phyloP scores from a whole-genome alignment of 2,329 filamentous ascomycete genomes.

The Mollisiaceae sp. region DNA sequence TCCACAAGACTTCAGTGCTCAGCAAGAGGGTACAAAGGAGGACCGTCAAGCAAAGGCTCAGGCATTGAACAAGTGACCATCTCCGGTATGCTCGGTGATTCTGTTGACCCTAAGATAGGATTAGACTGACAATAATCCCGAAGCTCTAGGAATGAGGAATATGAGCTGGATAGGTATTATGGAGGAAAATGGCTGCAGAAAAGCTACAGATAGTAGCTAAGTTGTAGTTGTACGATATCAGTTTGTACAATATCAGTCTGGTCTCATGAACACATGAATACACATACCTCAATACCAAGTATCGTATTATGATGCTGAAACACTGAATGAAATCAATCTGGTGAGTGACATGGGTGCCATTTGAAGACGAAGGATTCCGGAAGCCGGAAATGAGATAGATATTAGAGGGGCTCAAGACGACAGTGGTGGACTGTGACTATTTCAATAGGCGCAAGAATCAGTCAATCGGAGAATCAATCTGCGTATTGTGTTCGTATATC shows the following conservation, averaged over 20 bases:
- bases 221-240: slow-evolving; percentile 1
- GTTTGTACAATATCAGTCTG: slow-evolving; percentile 3
- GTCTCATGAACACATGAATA: neutral
- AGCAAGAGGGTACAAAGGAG: slow-evolving; percentile 68
- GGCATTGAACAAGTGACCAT: slow-evolving; percentile 64
- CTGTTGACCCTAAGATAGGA: neutral
- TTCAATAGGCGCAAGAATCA: neutral
- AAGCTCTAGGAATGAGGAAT: neutral
- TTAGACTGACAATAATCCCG: neutral
- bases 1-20: slow-evolving; percentile 56
- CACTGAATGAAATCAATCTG: slow-evolving; percentile 3
- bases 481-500: neutral
- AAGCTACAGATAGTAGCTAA: slow-evolving; percentile 1
- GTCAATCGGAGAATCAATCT: neutral
- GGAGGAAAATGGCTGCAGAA: neutral
- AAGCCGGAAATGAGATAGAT: slow-evolving; percentile 6
- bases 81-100: slow-evolving; percentile 31
- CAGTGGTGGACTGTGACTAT: neutral
- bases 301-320: slow-evolving; percentile 3
- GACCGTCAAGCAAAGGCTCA: slow-evolving; percentile 69
- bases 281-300: slow-evolving; percentile 5
- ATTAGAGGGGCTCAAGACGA: neutral
- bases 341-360: slow-evolving; percentile 7
- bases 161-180: neutral
- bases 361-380: neutral